Conservation (phyloP, 75 land plant genomes). For the Picea sitchensis region DNA sequence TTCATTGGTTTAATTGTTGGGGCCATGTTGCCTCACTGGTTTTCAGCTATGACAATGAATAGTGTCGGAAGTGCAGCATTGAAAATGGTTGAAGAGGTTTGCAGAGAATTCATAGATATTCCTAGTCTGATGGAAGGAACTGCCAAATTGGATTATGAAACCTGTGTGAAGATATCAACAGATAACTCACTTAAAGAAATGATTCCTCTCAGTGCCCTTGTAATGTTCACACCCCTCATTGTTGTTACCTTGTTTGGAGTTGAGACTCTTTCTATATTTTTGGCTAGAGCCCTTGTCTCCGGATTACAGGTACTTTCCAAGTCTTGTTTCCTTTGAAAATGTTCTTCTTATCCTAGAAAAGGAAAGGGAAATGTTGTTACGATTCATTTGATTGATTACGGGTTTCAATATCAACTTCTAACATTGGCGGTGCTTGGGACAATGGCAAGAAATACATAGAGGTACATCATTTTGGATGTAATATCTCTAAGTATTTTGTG, state of each 20-base stretch:
- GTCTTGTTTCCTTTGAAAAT: background rate
- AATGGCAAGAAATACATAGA: slow-evolving; percentile 53
- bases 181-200: slow-evolving; percentile 1
- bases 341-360: no score
- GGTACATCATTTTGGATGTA: slow-evolving; percentile 14
- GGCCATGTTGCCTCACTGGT: slow-evolving; percentile 65
- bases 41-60: slow-evolving; percentile 69
- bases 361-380: background rate
- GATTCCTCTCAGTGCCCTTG: slow-evolving; percentile 3
- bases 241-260: slow-evolving; percentile 59
- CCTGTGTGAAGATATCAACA: background rate
- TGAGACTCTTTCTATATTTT: slow-evolving; percentile 59
- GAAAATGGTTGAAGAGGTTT: background rate
- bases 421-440: slow-evolving; percentile 56
- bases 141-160: background rate
- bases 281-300: slow-evolving; percentile 76
- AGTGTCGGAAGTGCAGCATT: background rate
- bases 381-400: background rate
- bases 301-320: slow-evolving; percentile 52
- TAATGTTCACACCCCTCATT: background rate
- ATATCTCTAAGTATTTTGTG: background rate
- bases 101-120: background rate
- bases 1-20: slow-evolving; percentile 59
- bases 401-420: slow-evolving; percentile 48
- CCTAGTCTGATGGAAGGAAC: background rate